phyloP scores from a whole-genome alignment of 2,329 filamentous ascomycete genomes.

The Nemania sp. region DNA sequence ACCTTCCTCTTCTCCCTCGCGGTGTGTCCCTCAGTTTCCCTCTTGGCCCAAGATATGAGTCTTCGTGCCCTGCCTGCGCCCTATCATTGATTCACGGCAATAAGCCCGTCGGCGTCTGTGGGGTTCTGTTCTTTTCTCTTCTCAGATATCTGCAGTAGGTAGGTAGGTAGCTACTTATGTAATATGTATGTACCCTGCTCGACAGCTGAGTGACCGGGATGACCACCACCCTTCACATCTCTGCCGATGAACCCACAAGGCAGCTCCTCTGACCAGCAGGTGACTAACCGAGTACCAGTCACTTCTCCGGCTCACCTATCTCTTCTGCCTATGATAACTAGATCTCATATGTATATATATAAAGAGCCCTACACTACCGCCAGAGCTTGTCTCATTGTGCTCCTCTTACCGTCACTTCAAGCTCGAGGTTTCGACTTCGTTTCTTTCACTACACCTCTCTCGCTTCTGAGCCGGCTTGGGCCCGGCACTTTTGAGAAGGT shows the following conservation, averaged over 20 bases:
- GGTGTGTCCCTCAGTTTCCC: conserved; percentile 23
- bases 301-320: conserved; percentile 22
- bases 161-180: no score
- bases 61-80: conserved; percentile 24
- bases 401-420: conserved; percentile 33
- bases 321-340: conserved; percentile 36
- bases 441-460: conserved; percentile 21
- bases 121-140: conserved; percentile 20
- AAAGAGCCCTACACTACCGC: conserved; percentile 24
- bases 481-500: conserved; percentile 33
- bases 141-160: conserved; percentile 8
- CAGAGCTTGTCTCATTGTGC: conserved; percentile 24
- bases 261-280: conserved; percentile 39
- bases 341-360: conserved; percentile 42
- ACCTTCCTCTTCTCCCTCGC: conserved; percentile 2
- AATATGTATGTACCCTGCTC: conserved; percentile 26
- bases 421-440: conserved; percentile 28
- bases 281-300: conserved; percentile 39
- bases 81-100: conserved; percentile 31
- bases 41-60: conserved; percentile 22
- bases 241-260: conserved; percentile 39
- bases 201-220: conserved; percentile 33
- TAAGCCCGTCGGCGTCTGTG: conserved; percentile 28
- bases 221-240: conserved; percentile 35
- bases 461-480: conserved; percentile 36